Evolutionary conservation across 495 filamentous ascomycete genomes (phyloP), one percentile per base, ranked within the genome.

Genomic region (Tetracladium setigerum): DNA sequence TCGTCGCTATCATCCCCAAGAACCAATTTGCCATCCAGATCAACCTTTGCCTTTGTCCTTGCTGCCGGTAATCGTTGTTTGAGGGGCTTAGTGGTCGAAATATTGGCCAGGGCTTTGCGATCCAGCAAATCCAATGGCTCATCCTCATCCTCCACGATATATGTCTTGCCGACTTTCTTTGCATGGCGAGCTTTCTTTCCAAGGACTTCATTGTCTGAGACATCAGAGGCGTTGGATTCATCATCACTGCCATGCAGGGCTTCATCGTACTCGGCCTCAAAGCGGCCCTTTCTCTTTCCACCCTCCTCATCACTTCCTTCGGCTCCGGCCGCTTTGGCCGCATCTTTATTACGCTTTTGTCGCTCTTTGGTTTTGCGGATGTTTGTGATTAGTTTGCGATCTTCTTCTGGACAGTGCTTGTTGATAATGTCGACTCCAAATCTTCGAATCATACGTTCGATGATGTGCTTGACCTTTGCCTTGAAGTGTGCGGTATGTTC

Each of bases 401-500:
- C 91, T 6, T 76, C 84, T 54, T 95, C 86, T 0, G 87, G 86
- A 42, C 86, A 86, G 49, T 83, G 70, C 49, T 69, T 73, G 63
- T 90, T 88, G 2, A 98, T 76, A 6, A 71, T 55, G 1, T 89
- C 82, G 33, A 83, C 82, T 24, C 94, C 91, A 65, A 95, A 96
- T 41, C 89, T 78, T 14, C 92, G 77, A 19, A 96, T 81, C 71
- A 95, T 87, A 24, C 92, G 79, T 67, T 98, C 92, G 24, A 97
- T 64, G 52, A 98, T 95, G 57, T 95, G 88, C 77, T 95, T 97
- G 45, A 98, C 89, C 72, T 96, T 97, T 24, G 87, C 82, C 52
- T 87, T 85, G 62, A 97, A 89, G 58, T 92, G 88, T 13, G 86
- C 89, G 67, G 95, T 96, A 69, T 98, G 94, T 64, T 98, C 92